Percentiles rank a stretch among this genome's conserved stretches.
Conservation (phyloP, 2,329 filamentous ascomycete genomes). For the Pseudogymnoascus sp. region DNA sequence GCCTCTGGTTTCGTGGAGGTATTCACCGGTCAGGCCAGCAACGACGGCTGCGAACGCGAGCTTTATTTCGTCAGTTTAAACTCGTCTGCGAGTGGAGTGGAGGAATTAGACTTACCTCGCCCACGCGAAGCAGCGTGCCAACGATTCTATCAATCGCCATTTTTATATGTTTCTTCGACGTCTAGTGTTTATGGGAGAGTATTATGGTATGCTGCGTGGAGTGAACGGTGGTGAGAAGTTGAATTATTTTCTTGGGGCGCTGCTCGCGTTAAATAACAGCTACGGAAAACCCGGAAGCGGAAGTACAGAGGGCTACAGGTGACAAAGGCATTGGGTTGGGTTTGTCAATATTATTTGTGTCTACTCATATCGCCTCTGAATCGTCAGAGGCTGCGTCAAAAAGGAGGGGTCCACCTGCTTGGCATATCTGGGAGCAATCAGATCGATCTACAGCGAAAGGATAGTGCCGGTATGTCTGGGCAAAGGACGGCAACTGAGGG, state of each 20-base stretch:
- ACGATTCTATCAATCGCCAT: slow-evolving; percentile 36
- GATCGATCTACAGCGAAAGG: background rate
- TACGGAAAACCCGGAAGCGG: background rate
- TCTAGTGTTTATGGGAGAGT: background rate
- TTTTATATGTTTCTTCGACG: background rate
- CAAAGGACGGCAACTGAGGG: background rate
- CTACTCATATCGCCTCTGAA: background rate
- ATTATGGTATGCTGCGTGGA: background rate
- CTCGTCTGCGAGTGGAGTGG: background rate
- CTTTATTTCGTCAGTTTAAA: slow-evolving; percentile 37
- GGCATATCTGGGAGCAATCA: background rate
- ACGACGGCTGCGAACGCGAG: slow-evolving; percentile 66
- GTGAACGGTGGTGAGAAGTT: background rate
- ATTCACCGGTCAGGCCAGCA: slow-evolving; percentile 59
- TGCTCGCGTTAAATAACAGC: background rate
- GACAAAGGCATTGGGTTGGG: background rate
- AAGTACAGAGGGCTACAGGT: background rate
- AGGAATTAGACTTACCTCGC: slow-evolving; percentile 18
- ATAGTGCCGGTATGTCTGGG: background rate
- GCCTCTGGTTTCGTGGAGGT: slow-evolving; percentile 43
- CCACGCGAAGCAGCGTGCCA: slow-evolving; percentile 23
- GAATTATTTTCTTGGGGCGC: background rate
- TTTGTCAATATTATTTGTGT: background rate
- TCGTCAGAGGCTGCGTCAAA: background rate
- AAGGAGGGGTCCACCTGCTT: background rate